phyloP scores from a whole-genome alignment of 345 rosid species.

The Schrenkiella parvula region DNA sequence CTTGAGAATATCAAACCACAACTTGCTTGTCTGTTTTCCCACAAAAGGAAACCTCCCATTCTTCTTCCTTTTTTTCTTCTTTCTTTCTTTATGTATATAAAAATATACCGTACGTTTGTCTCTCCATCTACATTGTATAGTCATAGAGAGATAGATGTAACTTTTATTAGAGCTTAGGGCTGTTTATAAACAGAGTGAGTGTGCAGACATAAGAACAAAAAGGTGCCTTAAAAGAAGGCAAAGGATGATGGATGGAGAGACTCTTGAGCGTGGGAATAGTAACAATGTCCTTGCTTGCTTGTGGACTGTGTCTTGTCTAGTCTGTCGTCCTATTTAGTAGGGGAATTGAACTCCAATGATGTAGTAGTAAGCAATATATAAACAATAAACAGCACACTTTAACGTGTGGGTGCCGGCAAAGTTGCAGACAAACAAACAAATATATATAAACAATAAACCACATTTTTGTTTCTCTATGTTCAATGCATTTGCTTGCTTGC shows the following conservation, averaged over 20 bases:
- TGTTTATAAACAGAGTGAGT: background rate
- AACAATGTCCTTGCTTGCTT: slow-evolving; percentile 8
- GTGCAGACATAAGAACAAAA: background rate
- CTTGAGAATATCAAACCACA: slow-evolving; percentile 33
- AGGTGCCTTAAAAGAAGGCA: background rate
- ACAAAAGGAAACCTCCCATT: slow-evolving; percentile 20
- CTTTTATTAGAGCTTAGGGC: background rate
- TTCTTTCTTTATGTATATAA: background rate
- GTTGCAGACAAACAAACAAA: background rate
- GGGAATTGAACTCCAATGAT: background rate
- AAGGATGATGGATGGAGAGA: slow-evolving; percentile 1
- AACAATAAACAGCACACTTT: background rate
- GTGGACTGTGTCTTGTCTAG: slow-evolving; percentile 21
- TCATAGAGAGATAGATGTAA: background rate
- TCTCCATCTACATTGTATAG: background rate
- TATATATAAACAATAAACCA: background rate
- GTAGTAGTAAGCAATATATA: background rate
- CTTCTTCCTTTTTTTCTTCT: background rate
- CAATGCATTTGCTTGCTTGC: slow-evolving; percentile 2
- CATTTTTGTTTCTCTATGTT: background rate
- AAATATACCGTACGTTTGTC: background rate
- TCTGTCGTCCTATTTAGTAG: slow-evolving; percentile 7
- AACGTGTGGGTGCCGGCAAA: background rate
- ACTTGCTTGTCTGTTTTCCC: slow-evolving; percentile 29
- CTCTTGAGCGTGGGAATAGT: slow-evolving; percentile 16